A percentile compares a stretch with the other conserved stretches of the same genome.
Conservation (phyloP, 495 filamentous ascomycete genomes). For the Aspergillus avenaceus region DNA sequence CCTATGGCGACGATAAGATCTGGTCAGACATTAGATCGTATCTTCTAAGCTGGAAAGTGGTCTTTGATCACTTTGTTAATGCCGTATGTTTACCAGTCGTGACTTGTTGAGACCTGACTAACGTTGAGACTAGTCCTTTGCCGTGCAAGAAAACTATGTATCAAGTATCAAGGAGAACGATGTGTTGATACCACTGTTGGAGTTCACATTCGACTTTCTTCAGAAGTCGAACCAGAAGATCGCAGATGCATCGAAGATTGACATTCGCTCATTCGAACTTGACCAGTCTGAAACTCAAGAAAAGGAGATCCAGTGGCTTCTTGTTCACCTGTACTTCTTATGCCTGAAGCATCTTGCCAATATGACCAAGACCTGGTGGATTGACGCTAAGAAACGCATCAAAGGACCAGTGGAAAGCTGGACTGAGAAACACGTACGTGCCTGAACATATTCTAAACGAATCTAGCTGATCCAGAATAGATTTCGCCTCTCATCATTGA, state of each 20-base stretch:
- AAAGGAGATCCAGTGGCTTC: slow-evolving; percentile 72
- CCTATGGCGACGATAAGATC: slow-evolving; percentile 32
- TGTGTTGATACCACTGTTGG: slow-evolving; percentile 63
- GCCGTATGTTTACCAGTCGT: slow-evolving; percentile 45
- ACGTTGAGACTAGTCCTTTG: slow-evolving; percentile 56
- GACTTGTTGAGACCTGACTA: slow-evolving; percentile 8
- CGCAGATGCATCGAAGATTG: slow-evolving; percentile 61
- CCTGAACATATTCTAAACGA: not conserved
- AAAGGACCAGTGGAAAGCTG: slow-evolving; percentile 70
- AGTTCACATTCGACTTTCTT: slow-evolving; percentile 79
- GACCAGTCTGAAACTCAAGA: slow-evolving; percentile 56
- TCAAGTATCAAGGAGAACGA: slow-evolving; percentile 69
- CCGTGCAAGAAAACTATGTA: slow-evolving; percentile 74
- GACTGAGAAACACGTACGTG: slow-evolving; percentile 67
- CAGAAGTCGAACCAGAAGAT: slow-evolving; percentile 65
- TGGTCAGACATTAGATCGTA: slow-evolving; percentile 61
- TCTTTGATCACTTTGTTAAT: slow-evolving; percentile 81
- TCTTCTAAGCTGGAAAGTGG: slow-evolving; percentile 84
- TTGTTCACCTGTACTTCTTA: slow-evolving; percentile 83
- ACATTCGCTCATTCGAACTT: slow-evolving; percentile 65
- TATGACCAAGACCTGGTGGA: slow-evolving; percentile 84
- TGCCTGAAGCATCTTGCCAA: slow-evolving; percentile 68
- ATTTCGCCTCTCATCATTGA: slow-evolving; percentile 79
- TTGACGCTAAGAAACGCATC: slow-evolving; percentile 70
- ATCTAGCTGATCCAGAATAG: slow-evolving; percentile 17